phyloP scores from a whole-genome alignment of 140 eudicot species.

The Ambrosia hybrid region DNA sequence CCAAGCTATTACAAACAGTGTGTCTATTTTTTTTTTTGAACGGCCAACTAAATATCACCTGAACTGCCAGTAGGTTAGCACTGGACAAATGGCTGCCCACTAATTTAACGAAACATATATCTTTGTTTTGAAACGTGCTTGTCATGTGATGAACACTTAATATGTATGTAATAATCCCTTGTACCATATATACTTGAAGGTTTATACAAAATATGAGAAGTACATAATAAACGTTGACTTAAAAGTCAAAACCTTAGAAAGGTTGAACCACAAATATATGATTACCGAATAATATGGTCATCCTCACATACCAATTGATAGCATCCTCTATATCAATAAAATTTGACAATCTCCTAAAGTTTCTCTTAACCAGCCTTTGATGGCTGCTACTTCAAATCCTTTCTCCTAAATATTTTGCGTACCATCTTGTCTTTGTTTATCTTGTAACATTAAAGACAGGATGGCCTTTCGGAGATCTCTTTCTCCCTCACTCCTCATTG shows the following conservation, averaged over 20 bases:
- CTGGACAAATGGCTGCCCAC: too few relatives aligned
- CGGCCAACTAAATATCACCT: too few relatives aligned
- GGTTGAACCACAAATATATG: slow-evolving; percentile 18
- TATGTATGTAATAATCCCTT: too few relatives aligned
- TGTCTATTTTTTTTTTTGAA: too few relatives aligned
- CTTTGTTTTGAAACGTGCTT: too few relatives aligned
- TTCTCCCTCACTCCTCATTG: slow-evolving; percentile 40
- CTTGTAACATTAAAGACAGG: slow-evolving; percentile 49
- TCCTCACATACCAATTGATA: slow-evolving; percentile 36
- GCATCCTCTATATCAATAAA: slow-evolving; percentile 25
- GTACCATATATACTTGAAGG: too few relatives aligned
- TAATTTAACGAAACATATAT: too few relatives aligned
- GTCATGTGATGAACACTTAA: too few relatives aligned
- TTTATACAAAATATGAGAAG: too few relatives aligned
- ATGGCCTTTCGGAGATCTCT: slow-evolving; percentile 57
- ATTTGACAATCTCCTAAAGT: slow-evolving; percentile 37
- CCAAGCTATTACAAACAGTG: too few relatives aligned
- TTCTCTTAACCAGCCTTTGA: slow-evolving; percentile 53
- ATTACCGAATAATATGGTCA: slow-evolving; percentile 36
- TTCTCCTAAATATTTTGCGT: slow-evolving; percentile 24
- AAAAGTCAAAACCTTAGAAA: slow-evolving; percentile 6
- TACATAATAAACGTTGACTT: slow-evolving; percentile 17
- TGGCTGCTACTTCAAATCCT: slow-evolving; percentile 54
- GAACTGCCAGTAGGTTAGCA: too few relatives aligned
- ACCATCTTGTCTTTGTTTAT: slow-evolving; percentile 17